phyloP scores from a whole-genome alignment of 495 filamentous ascomycete genomes.

The Tetracladium setigerum region DNA sequence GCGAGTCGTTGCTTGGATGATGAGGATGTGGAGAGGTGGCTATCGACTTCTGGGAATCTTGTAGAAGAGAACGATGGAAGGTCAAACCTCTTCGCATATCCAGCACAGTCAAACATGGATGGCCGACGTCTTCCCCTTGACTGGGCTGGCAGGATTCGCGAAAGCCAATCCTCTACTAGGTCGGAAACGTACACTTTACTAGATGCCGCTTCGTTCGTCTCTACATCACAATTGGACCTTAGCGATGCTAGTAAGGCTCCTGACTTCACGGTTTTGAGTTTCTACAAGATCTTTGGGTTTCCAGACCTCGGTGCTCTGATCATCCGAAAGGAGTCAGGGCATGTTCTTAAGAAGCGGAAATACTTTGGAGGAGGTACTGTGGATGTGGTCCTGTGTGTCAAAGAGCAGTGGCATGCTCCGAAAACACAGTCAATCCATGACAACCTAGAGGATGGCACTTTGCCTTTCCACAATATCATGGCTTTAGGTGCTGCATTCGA shows the following conservation, averaged over 20 bases:
- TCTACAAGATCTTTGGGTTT: slow-evolving; percentile 97
- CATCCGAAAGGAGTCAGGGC: slow-evolving; percentile 61
- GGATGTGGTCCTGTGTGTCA: slow-evolving; percentile 59
- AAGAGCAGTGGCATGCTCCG: slow-evolving; percentile 65
- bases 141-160: slow-evolving; percentile 57
- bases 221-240: slow-evolving; percentile 70
- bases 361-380: slow-evolving; percentile 98
- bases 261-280: slow-evolving; percentile 84
- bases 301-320: slow-evolving; percentile 86
- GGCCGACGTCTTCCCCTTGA: slow-evolving; percentile 65
- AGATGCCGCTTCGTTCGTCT: slow-evolving; percentile 82
- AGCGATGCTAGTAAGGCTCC: slow-evolving; percentile 52
- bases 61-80: neutral
- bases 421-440: slow-evolving; percentile 71
- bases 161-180: slow-evolving; percentile 3
- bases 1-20: slow-evolving; percentile 62
- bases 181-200: slow-evolving; percentile 60
- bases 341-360: slow-evolving; percentile 52
- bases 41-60: slow-evolving; percentile 27
- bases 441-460: slow-evolving; percentile 79
- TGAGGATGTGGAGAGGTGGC: slow-evolving; percentile 62
- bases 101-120: slow-evolving; percentile 90
- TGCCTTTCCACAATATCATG: slow-evolving; percentile 82
- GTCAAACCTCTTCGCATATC: slow-evolving; percentile 64
- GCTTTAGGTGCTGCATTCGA: slow-evolving; percentile 68